Base-by-base conservation (phyloP, 176 grass and related monocot species). In the Saccharum spontaneum region DNA sequence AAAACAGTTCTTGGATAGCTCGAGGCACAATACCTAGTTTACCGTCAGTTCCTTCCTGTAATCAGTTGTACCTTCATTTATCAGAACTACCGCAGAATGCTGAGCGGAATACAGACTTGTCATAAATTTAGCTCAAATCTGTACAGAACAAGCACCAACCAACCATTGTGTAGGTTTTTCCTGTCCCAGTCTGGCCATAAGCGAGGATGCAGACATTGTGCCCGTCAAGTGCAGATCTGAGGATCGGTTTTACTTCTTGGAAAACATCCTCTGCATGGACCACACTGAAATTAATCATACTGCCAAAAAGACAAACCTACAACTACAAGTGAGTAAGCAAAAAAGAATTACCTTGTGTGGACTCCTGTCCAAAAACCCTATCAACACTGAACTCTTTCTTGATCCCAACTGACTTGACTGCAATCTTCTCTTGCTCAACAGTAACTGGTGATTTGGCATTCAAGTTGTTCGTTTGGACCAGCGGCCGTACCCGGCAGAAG, bases 101-200 rank as follows among this genome's bases (percentile, higher is more conserved):
- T 59, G 24, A 83, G 24, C 1, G 55, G 76, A 26, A 48, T 37
- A 6, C 65, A 73, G 3, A 78, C 43, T 24, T 15, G 20, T 37
- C 10, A 69, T 69, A 31, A 82, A 60, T 73, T 24, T 49, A 69
- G 30, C 24, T 77, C 67, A 80, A 64, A 86, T 52, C 61, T 83
- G 36, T 52, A 23, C 24, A 43, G 43, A 75, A 69, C 30, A 73
- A 67, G 45, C 59, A 60, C 55, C 52, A 86, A 62, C 82, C 40
- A 72, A 97, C 94, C 94, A 97, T 97, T 86, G 94, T 94, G 72
- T 94, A 94, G 1, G 92, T 97, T 67, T 92, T 97, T 65, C 94
- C 92, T 31, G 94, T 97, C 40, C 94, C 88, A 5, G 94, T 97
- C 70, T 97, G 92, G 8, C 94, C 94, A 65, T 90, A 97, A 68